Evolutionary conservation across 1,284 basidiomycete species (phyloP).

Genomic region (Trichosporon asahii): DNA sequence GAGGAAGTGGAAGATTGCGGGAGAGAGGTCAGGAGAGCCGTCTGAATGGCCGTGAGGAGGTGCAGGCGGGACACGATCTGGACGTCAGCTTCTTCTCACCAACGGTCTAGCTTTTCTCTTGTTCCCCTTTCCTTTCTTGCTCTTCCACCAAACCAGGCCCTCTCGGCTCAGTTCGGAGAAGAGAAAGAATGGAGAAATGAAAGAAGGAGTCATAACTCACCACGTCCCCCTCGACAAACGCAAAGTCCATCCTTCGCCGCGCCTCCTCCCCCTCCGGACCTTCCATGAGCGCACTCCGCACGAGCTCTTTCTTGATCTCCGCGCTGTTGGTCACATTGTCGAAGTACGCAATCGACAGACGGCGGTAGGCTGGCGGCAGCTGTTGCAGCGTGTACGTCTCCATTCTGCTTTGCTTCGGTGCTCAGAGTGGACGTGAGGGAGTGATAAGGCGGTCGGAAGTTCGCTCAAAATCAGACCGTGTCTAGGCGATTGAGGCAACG

Average conservation of each 20-base stretch:
- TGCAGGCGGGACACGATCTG: conserved; percentile 56
- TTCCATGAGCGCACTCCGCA: conserved; percentile 62
- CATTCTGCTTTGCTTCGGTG: conserved; percentile 36
- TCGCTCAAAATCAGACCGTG: no score
- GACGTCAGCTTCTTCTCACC: neutral
- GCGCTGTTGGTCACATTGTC: conserved; percentile 63
- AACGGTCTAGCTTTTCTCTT: neutral
- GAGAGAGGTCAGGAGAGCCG: conserved; percentile 67
- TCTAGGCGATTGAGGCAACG: neutral
- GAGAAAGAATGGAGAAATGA: neutral
- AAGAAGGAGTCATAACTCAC: conserved; percentile 45
- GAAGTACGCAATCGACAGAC: conserved; percentile 66
- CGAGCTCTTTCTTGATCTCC: conserved; percentile 62
- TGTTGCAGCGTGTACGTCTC: conserved; percentile 50
- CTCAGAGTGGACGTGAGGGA: no score
- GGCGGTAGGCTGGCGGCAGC: conserved; percentile 38
- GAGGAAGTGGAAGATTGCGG: conserved; percentile 12
- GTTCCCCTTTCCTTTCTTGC: neutral
- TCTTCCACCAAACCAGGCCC: neutral
- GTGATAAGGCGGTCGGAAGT: no score
- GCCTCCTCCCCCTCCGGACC: conserved; percentile 65
- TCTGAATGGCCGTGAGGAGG: conserved; percentile 73
- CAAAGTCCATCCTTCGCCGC: conserved; percentile 73
- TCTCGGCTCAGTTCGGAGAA: no score
- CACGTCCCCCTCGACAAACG: conserved; percentile 72